Conservation (phyloP, 371 early-diverging fungal species). For the Saksenaea oblongispora region DNA sequence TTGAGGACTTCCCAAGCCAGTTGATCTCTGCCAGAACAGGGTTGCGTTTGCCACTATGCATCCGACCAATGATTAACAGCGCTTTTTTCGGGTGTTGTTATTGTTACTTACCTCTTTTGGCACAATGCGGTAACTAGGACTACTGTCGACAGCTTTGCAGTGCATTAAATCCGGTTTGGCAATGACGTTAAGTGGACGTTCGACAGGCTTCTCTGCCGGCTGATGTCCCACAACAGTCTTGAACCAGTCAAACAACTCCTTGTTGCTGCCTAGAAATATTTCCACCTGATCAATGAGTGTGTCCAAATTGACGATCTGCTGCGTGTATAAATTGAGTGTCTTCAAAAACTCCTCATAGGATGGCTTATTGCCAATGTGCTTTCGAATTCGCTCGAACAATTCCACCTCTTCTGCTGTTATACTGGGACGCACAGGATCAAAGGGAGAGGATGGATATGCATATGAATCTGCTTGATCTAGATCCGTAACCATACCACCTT, state of each 20-base stretch:
- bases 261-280: constrained; percentile 75
- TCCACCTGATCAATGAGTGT: constrained; percentile 83
- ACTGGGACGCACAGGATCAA: constrained; percentile 33
- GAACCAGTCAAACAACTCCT: constrained; percentile 92
- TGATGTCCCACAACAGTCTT: constrained; percentile 94
- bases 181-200: constrained; percentile 21
- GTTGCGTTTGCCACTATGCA: constrained; percentile 51
- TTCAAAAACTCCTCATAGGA: constrained; percentile 98
- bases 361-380: constrained; percentile 79
- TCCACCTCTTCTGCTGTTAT: constrained; percentile 80
- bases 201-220: constrained; percentile 57
- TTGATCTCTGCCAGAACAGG: constrained; percentile 89
- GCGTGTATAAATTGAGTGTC: constrained; percentile 93
- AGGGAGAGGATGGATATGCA: constrained; percentile 22
- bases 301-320: constrained; percentile 88
- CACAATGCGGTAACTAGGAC: constrained; percentile 76
- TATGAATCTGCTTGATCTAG: constrained; percentile 7
- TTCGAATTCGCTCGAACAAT: constrained; percentile 91
- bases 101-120: constrained; percentile 61
- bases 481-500: constrained; percentile 7
- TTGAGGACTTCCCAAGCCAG: constrained; percentile 94
- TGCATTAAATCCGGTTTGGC: constrained; percentile 66
- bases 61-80: neutral
- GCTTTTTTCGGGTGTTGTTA: constrained; percentile 3
- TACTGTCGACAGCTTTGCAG: constrained; percentile 50